A percentile compares a stretch with the other conserved stretches of the same genome.
Conservation (phyloP, 306 rosid genomes). For the Cercis canadensis region DNA sequence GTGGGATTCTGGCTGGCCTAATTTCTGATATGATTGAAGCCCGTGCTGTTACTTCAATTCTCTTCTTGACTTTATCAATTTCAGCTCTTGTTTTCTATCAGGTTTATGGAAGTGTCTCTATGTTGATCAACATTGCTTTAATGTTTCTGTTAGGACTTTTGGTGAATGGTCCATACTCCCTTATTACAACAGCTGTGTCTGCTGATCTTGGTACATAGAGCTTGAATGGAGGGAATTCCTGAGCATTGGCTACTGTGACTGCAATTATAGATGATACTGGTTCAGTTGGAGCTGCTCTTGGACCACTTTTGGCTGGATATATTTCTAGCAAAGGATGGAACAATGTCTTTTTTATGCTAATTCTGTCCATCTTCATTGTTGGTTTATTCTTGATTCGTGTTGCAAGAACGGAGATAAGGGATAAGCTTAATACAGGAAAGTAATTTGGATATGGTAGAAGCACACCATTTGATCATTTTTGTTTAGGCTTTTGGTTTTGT, state of each 20-base stretch:
- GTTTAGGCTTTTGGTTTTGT: constrained; percentile 1
- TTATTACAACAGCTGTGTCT: constrained; percentile 92
- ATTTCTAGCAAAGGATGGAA: constrained; percentile 73
- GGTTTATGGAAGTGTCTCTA: constrained; percentile 73
- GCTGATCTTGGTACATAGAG: constrained; percentile 86
- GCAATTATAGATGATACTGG: constrained; percentile 76
- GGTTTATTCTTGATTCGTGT: constrained; percentile 64
- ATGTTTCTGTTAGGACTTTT: constrained; percentile 74
- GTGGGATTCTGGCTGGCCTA: constrained; percentile 85
- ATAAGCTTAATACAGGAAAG: constrained; percentile 53
- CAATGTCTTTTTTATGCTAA: constrained; percentile 79
- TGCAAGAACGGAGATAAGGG: constrained; percentile 70
- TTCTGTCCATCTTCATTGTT: constrained; percentile 67
- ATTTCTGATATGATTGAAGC: constrained; percentile 90
- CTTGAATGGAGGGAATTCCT: constrained; percentile 47
- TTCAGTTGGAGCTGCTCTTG: constrained; percentile 64
- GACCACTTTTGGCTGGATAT: constrained; percentile 67
- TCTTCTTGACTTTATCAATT: constrained; percentile 74
- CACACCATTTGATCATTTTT: constrained; percentile 28
- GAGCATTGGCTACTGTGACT: constrained; percentile 59
- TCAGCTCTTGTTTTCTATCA: constrained; percentile 81
- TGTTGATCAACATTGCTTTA: constrained; percentile 60
- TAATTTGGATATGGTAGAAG: constrained; percentile 45
- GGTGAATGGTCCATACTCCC: constrained; percentile 77
- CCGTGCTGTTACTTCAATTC: constrained; percentile 78